Evolutionary conservation across 164 flowering plant species (phyloP), one percentile per base, ranked within the genome.

Genomic region (Dillenia turbinata): DNA sequence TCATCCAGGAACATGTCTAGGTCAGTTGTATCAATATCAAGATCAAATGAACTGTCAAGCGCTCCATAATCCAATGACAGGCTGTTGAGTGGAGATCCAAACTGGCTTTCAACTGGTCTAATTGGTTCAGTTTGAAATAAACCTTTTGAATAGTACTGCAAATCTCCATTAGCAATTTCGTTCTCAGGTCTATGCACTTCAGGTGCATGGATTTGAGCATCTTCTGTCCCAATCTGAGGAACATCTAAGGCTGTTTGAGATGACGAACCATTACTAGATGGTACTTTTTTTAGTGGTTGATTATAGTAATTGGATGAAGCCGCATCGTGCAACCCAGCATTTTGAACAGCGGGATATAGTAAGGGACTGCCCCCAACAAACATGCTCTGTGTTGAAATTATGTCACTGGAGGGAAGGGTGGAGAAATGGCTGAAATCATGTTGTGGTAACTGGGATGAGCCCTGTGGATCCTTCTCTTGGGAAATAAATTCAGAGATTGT

Each of bases 351-450:
- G 8, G 85, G 72, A 71, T 78, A 72, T 12, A 63, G 54, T 50
- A 78, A 71, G n/a, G 80, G 81, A 49, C 77, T 70, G 26, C 78
- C 80, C 59, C 60, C 82, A n/a, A 73, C 77, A 71, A 52, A 68
- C 77, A 79, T 78, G 67, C 77, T 74, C 60, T 78, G 81, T 3
- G 76, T 69, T 16, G 83, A 54, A 16, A 73, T 63, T 12, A 66
- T 22, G 69, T 74, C 55, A 19, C 71, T 53, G 24, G 75, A 54
- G 33, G 83, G 74, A 56, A 77, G 43, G 44, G 62, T 47, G 52
- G 82, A 52, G 63, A 73, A 62, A 46, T 58, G 65, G 63, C 65
- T 57, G 33, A 71, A 65, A 11, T 72, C 75, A 46, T 83, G 54
- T n/a, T 55, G 62, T 1, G 74, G 51, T 45, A 73, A 49, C 43